Conservation (phyloP, 2,329 filamentous ascomycete genomes). For the Calonectria montana region DNA sequence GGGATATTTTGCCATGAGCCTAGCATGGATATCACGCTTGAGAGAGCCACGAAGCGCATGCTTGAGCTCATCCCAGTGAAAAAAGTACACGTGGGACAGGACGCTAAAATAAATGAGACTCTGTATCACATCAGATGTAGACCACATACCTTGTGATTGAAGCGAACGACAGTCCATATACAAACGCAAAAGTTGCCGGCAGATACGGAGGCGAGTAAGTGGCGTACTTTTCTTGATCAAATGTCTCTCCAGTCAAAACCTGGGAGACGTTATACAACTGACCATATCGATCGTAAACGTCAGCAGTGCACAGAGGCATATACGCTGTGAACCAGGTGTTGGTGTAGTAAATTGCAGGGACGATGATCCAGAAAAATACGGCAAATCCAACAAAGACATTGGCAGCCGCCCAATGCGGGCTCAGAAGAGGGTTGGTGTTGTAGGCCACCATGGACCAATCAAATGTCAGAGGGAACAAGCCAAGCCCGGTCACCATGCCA, state of each 20-base stretch:
- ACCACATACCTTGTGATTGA: slow-evolving; percentile 52
- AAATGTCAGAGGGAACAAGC: slow-evolving; percentile 72
- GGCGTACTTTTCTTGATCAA: slow-evolving; percentile 68
- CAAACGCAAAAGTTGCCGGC: slow-evolving; percentile 63
- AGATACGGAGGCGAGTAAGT: slow-evolving; percentile 58
- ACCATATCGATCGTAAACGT: slow-evolving; percentile 70
- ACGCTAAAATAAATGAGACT: not conserved
- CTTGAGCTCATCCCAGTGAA: slow-evolving; percentile 21
- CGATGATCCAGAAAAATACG: slow-evolving; percentile 64
- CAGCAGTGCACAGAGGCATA: slow-evolving; percentile 15
- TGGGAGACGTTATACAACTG: slow-evolving; percentile 64
- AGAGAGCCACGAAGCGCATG: slow-evolving; percentile 5
- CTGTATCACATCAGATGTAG: rapidly evolving
- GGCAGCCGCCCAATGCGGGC: slow-evolving; percentile 69
- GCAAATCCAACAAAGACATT: slow-evolving; percentile 67
- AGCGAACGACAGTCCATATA: slow-evolving; percentile 69
- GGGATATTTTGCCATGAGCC: slow-evolving; percentile 68
- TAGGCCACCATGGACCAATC: slow-evolving; percentile 74
- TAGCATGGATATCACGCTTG: slow-evolving; percentile 39
- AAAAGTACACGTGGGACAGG: slow-evolving; percentile 17
- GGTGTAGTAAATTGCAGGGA: slow-evolving; percentile 36
- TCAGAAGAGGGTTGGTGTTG: slow-evolving; percentile 65
- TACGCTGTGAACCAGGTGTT: slow-evolving; percentile 18
- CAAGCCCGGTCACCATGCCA: slow-evolving; percentile 70
- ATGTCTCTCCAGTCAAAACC: slow-evolving; percentile 66